Evolutionary conservation across 768 basidiomycete genomes (phyloP).

Genomic region (Coprinopsis sp.): DNA sequence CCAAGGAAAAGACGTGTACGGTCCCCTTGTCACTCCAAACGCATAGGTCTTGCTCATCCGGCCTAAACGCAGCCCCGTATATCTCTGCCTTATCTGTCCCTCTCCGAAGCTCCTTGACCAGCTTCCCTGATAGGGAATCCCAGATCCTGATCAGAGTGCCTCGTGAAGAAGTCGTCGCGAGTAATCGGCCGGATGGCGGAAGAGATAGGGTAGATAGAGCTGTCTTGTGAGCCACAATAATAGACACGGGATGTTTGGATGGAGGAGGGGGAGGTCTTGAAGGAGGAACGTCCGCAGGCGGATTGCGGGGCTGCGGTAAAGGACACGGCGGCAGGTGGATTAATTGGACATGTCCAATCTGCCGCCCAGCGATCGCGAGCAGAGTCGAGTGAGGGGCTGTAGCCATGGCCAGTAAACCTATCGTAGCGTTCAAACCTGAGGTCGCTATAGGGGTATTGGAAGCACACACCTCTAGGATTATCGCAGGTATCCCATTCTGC

Average conservation of each 20-base stretch:
- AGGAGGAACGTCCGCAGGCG: constrained; percentile 48
- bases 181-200: constrained; percentile 69
- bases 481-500: constrained; percentile 86
- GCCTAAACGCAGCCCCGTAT: constrained; percentile 84
- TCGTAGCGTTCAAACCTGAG: not conserved
- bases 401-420: constrained; percentile 76
- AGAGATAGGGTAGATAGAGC: constrained; percentile 74
- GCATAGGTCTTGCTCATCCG: constrained; percentile 80
- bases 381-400: constrained; percentile 73
- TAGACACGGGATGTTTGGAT: constrained; percentile 64
- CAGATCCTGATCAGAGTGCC: constrained; percentile 88
- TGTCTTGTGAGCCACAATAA: constrained; percentile 80
- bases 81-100: constrained; percentile 90
- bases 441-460: constrained; percentile 14
- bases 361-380: constrained; percentile 80
- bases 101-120: constrained; percentile 74
- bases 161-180: constrained; percentile 79
- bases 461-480: constrained; percentile 70
- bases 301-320: constrained; percentile 51
- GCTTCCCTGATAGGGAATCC: constrained; percentile 70
- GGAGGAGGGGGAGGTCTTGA: constrained; percentile 53
- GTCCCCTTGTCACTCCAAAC: constrained; percentile 97
- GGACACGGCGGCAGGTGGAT: constrained; percentile 80
- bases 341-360: constrained; percentile 84
- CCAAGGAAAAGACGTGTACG: constrained; percentile 81